phyloP scores from a whole-genome alignment of 2,329 filamentous ascomycete species.

The Botrytis hyacinthi region DNA sequence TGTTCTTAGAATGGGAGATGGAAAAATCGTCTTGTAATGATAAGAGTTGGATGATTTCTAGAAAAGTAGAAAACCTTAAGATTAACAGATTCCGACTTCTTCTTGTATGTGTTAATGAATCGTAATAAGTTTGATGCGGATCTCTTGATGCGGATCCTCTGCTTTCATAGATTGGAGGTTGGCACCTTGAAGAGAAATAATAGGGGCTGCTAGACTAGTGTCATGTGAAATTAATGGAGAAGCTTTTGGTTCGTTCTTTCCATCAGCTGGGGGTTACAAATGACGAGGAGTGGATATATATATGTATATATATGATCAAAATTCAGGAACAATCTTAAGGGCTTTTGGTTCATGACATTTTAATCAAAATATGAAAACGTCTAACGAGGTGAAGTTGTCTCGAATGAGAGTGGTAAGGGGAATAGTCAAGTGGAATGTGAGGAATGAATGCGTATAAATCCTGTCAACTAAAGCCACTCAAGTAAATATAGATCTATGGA shows the following conservation, averaged over 20 bases:
- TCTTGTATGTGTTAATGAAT: constrained; percentile 16
- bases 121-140: constrained; percentile 13
- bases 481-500: neutral
- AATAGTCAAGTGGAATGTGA: neutral
- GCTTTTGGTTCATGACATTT: neutral
- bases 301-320: neutral
- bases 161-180: constrained; percentile 11
- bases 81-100: neutral
- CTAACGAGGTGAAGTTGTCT: neutral
- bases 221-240: constrained; percentile 15
- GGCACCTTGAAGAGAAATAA: constrained; percentile 8
- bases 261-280: constrained; percentile 5
- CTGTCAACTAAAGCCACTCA: neutral
- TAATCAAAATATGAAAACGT: constrained; percentile 5
- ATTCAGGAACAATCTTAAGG: neutral
- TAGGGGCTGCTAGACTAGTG: constrained; percentile 16
- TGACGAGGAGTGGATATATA: constrained; percentile 1
- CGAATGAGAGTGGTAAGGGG: neutral
- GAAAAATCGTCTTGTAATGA: neutral
- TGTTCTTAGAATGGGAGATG: neutral
- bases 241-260: neutral
- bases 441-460: neutral
- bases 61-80: neutral
- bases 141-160: constrained; percentile 14
- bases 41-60: neutral